Conservation (phyloP, 805 yeast species). For the Yueomyces sinensis region DNA sequence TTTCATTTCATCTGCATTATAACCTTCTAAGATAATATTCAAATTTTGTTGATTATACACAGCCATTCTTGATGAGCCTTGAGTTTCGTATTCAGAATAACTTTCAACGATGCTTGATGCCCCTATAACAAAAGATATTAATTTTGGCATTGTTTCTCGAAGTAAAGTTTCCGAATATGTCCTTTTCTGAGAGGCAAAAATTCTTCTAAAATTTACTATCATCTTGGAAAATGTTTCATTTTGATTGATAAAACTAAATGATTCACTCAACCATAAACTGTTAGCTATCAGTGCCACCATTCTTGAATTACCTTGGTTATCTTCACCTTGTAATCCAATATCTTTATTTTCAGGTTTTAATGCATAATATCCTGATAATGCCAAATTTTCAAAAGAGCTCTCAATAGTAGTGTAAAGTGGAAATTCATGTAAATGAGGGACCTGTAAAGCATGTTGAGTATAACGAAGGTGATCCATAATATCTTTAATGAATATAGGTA, state of each 20-base stretch:
- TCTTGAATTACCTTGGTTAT: slow-evolving; percentile 19
- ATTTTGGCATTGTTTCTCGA: slow-evolving; percentile 48
- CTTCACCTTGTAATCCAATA: slow-evolving; percentile 1
- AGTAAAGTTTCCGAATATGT: slow-evolving; percentile 35
- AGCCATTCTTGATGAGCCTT: slow-evolving; percentile 44
- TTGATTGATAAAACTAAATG: slow-evolving; percentile 15
- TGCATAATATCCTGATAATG: background rate
- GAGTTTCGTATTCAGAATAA: slow-evolving; percentile 14
- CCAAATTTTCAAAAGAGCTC: background rate
- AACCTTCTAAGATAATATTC: slow-evolving; percentile 40
- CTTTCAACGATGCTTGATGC: slow-evolving; percentile 35
- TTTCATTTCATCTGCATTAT: slow-evolving; percentile 46
- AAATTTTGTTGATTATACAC: slow-evolving; percentile 50
- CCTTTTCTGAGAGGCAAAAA: slow-evolving; percentile 24
- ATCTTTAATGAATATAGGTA: slow-evolving; percentile 32
- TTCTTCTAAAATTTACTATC: slow-evolving; percentile 13
- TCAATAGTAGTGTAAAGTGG: background rate
- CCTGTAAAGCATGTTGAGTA: slow-evolving; percentile 7
- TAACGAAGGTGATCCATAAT: slow-evolving; percentile 19
- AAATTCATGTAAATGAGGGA: background rate
- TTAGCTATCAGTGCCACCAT: slow-evolving; percentile 40
- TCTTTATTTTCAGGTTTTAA: background rate
- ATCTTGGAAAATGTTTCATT: slow-evolving; percentile 11
- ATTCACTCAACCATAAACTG: slow-evolving; percentile 37
- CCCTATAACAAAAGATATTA: slow-evolving; percentile 52